Base-by-base conservation (phyloP, 805 yeast species). In the Pichia ethanolica region DNA sequence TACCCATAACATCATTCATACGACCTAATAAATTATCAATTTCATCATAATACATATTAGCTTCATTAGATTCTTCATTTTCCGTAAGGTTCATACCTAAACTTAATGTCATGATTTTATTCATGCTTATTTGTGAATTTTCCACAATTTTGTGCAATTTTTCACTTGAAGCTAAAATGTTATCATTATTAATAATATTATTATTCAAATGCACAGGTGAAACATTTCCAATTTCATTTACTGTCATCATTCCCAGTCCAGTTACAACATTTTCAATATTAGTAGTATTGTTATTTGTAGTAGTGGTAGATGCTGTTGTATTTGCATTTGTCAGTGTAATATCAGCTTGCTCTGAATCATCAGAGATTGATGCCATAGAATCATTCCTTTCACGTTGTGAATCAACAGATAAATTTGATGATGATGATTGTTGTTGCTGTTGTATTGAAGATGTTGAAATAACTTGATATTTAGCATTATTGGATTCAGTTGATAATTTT, bases 211-310 rank as follows among this genome's bases (percentile, higher is more conserved):
- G 7, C 10, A 45, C 28, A 20, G 52, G 52, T 26, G 52, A 49
- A 4, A 37, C 30, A 9, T 45, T 49, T 4, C 44, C 49, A 49
- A n/a, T 41, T 26, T 49, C 48, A 44, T 36, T 26, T 10, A 45
- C 34, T 7, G 46, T 49, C 49, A 42, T 45, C 52, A 49, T 49
- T 8, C 52, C 52, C 44, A 49, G 44, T n/a, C 52, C 52, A 3
- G 52, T 49, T 14, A 49, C 48, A 3, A 42, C 9, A 32, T 45
- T 49, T 4, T 45, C 44, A 28, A 9, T 20, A 27, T 28, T 34
- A 13, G 13, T 26, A 9, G 4, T 26, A 9, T 9, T 39, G 26
- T n/a, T 25, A 8, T 11, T 26, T 7, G 41, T 38, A 5, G 39
- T 43, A 25, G n/a, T 43, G 6, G 6, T 5, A 5, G 39, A 43